Conservation (phyloP, 1,139 yeast genomes). For the Blastobotrys serpentis region DNA sequence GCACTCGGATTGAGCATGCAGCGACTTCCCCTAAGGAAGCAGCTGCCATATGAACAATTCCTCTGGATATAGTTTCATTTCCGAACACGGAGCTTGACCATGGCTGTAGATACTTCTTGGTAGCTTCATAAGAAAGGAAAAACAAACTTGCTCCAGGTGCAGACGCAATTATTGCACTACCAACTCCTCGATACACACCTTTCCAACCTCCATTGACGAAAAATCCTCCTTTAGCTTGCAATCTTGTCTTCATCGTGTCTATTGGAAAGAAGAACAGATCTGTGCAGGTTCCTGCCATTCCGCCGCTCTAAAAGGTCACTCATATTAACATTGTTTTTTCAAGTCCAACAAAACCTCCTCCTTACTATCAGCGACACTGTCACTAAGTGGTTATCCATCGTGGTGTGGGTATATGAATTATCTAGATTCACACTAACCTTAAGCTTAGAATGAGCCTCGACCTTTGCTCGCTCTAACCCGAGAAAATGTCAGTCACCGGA, state of each 20-base stretch:
- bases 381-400: slow-evolving; percentile 14
- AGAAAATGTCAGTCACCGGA: no score
- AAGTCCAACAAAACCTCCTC: background rate
- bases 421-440: no score
- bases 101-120: slow-evolving; percentile 58
- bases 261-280: slow-evolving; percentile 94
- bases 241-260: slow-evolving; percentile 88
- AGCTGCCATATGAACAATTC: slow-evolving; percentile 70
- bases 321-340: background rate
- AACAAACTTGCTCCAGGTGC: slow-evolving; percentile 92
- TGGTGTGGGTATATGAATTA: background rate
- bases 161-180: slow-evolving; percentile 90
- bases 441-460: no score
- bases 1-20: slow-evolving; percentile 92
- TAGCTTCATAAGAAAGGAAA: slow-evolving; percentile 81
- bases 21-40: slow-evolving; percentile 90
- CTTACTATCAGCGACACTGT: slow-evolving; percentile 17
- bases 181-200: slow-evolving; percentile 89
- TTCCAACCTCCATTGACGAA: slow-evolving; percentile 87
- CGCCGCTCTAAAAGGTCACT: slow-evolving; percentile 66
- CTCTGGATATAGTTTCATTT: slow-evolving; percentile 40
- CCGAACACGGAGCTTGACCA: slow-evolving; percentile 33
- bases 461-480: no score
- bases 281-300: slow-evolving; percentile 93
- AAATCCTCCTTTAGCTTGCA: slow-evolving; percentile 95